Base-by-base conservation (phyloP, 768 basidiomycete genomes). In the Daedaleopsis sinensis region DNA sequence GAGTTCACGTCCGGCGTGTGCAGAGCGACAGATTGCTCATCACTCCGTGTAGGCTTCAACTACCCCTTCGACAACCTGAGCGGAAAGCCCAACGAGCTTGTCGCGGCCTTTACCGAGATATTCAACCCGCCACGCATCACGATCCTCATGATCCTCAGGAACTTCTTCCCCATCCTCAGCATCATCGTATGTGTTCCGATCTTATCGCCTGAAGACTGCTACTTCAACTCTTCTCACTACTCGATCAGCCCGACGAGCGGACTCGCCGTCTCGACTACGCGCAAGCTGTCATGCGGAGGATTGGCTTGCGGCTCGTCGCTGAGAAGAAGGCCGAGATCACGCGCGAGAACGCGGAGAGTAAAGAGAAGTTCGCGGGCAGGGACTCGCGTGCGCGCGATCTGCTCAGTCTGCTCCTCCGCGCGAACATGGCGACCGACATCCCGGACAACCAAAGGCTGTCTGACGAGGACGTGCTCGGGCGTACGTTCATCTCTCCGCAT, bases 361-460 rank as follows among this genome's bases (percentile, higher is more conserved):
- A 69, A 7, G 72, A 68, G 43, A 74, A 76, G 0, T 11, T 59
- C 11, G 70, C 77, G 73, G 72, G 76, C n/a, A 61, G 59, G 59
- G 69, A 71, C 32, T 54, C 76, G 12, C 64, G 65, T 1, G 77
- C 76, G 16, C 79, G 84, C 18, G 88, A 90, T 73, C 68, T 91
- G 4, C 74, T 90, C 4, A 84, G 83, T 0, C 66, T 89, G 32
- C 75, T 90, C 5, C 75, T 90, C 46, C 78, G 79, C 58, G 88
- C 88, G 4, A 91, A 90, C 68, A 81, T 86, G 75, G 81, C 84
- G 0, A 81, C 79, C 1, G 85, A 90, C 67, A 65, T 87, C 5
- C 80, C 82, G 0, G 80, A 81, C 6, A 74, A 65, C 48, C 86
- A 88, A 68, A 74, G 75, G 39, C 74, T 91, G 74, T 79, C 80